Percentiles rank a stretch among this genome's conserved stretches.
phyloP scores from a whole-genome alignment of 441 rosid species.

The Isatis lusitanica region DNA sequence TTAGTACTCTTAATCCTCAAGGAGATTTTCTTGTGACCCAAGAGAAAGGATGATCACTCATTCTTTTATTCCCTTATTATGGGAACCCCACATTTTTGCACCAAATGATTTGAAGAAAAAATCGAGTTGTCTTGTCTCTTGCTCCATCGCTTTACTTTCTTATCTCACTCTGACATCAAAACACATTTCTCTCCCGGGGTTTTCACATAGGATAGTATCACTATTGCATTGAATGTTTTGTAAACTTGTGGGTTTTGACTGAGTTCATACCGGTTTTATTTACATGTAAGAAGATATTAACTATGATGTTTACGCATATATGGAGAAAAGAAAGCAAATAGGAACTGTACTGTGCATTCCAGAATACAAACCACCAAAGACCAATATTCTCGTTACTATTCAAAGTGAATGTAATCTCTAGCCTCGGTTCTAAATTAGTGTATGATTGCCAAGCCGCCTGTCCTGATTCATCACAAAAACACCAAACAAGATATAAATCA shows the following conservation, averaged over 20 bases:
- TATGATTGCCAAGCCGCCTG: slow-evolving; percentile 6
- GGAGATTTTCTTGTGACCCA: slow-evolving; percentile 62
- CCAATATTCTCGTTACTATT: background rate
- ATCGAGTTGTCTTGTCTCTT: background rate
- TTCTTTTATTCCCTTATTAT: slow-evolving; percentile 15
- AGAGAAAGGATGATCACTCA: slow-evolving; percentile 6
- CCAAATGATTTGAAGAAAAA: background rate
- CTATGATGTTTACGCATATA: slow-evolving; percentile 6
- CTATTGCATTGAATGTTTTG: slow-evolving; percentile 19
- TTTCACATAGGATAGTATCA: slow-evolving; percentile 1
- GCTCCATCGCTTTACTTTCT: background rate
- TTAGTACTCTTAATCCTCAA: slow-evolving; percentile 81
- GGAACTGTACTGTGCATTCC: slow-evolving; percentile 3
- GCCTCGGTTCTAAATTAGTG: slow-evolving; percentile 14
- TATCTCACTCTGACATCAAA: background rate
- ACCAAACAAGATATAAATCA: slow-evolving; percentile 7
- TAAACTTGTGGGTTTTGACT: slow-evolving; percentile 1
- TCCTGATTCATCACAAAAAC: slow-evolving; percentile 26
- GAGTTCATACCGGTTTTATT: slow-evolving; percentile 9
- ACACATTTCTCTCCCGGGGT: background rate
- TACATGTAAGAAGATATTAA: slow-evolving; percentile 22
- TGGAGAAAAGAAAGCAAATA: background rate
- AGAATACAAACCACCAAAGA: slow-evolving; percentile 6
- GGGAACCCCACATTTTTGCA: slow-evolving; percentile 18
- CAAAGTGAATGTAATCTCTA: slow-evolving; percentile 17